A percentile compares a stretch with the other conserved stretches of the same genome.
phyloP scores from a whole-genome alignment of 2,329 filamentous ascomycete species.

The Phialocephala sp. region DNA sequence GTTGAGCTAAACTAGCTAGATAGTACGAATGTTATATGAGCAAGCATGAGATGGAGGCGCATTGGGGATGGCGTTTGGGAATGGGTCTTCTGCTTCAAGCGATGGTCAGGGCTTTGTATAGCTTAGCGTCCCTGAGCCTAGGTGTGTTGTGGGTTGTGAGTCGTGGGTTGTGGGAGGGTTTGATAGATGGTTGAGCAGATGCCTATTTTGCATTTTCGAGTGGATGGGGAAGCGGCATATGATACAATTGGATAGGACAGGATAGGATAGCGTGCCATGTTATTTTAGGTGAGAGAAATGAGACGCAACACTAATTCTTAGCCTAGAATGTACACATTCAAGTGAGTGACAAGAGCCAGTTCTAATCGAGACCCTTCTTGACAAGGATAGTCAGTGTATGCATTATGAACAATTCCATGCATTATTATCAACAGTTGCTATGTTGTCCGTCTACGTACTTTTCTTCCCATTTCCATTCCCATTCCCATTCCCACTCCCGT shows the following conservation, averaged over 20 bases:
- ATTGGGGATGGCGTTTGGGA: slow-evolving; percentile 17
- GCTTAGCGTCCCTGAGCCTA: neutral
- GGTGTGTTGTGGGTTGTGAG: neutral
- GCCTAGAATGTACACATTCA: too few species aligned
- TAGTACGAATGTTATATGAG: neutral
- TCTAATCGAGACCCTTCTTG: too few species aligned
- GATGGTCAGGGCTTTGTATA: neutral
- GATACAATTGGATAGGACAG: slow-evolving; percentile 2
- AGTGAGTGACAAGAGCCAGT: too few species aligned
- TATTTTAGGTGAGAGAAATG: slow-evolving; percentile 2
- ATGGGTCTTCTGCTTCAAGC: neutral
- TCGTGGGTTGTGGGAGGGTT: too few species aligned
- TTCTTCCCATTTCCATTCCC: slow-evolving; percentile 19
- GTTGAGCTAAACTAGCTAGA: neutral
- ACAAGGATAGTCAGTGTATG: too few species aligned
- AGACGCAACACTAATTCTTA: neutral
- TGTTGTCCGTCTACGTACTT: neutral
- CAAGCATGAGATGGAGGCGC: slow-evolving; percentile 18
- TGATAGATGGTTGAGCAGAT: neutral
- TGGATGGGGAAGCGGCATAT: neutral
- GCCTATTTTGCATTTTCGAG: slow-evolving; percentile 5
- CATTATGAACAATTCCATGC: neutral
- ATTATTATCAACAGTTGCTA: neutral
- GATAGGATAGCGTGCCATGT: slow-evolving; percentile 10
- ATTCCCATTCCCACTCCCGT: slow-evolving; percentile 24